Conservation (phyloP, 371 early-diverging fungal species). For the Lichtheimia ornata region DNA sequence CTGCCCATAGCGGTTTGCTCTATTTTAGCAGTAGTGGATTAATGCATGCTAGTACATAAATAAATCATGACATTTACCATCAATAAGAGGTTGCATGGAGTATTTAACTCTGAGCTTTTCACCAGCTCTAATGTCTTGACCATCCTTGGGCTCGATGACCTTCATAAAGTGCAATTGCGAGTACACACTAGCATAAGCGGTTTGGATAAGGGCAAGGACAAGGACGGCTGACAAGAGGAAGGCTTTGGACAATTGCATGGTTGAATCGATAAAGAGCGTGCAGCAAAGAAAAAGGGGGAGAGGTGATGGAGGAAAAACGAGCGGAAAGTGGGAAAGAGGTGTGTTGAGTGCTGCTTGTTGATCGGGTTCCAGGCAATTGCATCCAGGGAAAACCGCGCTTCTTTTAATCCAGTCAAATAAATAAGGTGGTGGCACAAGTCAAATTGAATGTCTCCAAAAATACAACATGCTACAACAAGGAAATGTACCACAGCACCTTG, state of each 20-base stretch:
- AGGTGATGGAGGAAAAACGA: not conserved
- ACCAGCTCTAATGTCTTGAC: constrained; percentile 40
- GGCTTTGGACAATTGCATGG: constrained; percentile 17
- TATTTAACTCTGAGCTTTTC: constrained; percentile 37
- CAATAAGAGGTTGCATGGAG: constrained; percentile 49
- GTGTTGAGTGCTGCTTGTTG: not conserved
- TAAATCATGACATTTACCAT: constrained; percentile 20
- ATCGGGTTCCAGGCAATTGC: no score
- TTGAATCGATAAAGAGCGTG: constrained; percentile 6
- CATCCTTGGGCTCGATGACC: constrained; percentile 41
- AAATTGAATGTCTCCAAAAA: constrained; percentile 14
- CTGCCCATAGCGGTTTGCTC: constrained; percentile 36
- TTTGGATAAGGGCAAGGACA: constrained; percentile 25
- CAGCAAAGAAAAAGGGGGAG: constrained; percentile 10
- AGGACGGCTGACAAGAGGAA: constrained; percentile 15
- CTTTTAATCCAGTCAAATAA: constrained; percentile 4
- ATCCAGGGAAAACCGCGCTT: not conserved
- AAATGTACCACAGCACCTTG: no score
- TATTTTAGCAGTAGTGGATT: constrained; percentile 4
- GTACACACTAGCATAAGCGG: constrained; percentile 35
- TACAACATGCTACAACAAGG: constrained; percentile 1
- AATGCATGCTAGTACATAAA: no score
- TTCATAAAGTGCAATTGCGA: constrained; percentile 54
- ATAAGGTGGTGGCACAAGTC: constrained; percentile 14
- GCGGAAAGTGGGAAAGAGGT: constrained; percentile 2